phyloP scores from a whole-genome alignment of 2,329 filamentous ascomycete species.

The Cephalotrichum gorgonifer region DNA sequence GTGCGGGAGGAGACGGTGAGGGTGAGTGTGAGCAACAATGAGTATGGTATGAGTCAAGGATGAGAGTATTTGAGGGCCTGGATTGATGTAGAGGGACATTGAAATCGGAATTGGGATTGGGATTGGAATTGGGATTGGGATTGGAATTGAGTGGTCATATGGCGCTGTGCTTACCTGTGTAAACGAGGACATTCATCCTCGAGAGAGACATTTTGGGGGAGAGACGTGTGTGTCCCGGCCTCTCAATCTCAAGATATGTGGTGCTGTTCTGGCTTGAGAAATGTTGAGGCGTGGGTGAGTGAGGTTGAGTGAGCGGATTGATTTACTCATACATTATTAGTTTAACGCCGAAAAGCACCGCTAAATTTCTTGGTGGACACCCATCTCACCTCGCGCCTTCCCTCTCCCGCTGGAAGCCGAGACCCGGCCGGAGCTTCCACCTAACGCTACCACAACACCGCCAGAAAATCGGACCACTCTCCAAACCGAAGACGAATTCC shows the following conservation, averaged over 20 bases:
- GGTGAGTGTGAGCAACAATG: constrained; percentile 1
- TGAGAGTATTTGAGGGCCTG: not conserved
- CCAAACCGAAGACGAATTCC: no score
- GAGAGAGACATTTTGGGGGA: constrained; percentile 45
- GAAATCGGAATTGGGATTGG: not conserved
- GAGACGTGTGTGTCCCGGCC: not conserved
- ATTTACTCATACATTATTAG: no score
- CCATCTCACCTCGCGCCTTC: no score
- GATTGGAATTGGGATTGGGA: not conserved
- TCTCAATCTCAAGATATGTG: not conserved
- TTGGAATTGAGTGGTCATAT: no score
- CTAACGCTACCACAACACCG: not conserved
- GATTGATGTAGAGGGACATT: not conserved
- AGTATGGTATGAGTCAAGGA: constrained; percentile 9
- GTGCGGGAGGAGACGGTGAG: no score
- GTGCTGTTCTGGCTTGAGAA: not conserved
- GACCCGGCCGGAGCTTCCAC: not conserved
- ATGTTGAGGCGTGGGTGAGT: not conserved
- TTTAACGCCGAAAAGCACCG: constrained; percentile 3
- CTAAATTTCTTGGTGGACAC: constrained; percentile 46
- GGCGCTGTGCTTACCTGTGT: constrained; percentile 68
- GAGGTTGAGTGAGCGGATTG: not conserved
- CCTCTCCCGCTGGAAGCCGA: no score
- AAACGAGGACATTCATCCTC: constrained; percentile 85
- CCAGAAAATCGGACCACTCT: constrained; percentile 1